Base-by-base conservation (phyloP, 768 basidiomycete genomes). In the Leccinellum luteum region DNA sequence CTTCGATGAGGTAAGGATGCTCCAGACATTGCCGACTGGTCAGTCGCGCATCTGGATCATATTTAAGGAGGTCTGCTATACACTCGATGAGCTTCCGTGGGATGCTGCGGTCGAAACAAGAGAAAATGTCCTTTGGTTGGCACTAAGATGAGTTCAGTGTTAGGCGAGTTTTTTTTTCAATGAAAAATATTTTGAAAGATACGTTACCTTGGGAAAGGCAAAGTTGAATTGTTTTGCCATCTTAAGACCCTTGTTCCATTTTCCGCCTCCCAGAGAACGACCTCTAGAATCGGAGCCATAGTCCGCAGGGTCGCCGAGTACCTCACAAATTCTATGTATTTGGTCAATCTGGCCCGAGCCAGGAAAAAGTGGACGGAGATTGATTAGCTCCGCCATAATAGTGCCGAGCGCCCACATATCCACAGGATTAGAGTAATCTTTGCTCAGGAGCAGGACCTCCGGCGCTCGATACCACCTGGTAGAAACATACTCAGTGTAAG, bases 391-490 rank as follows among this genome's bases (percentile, higher is more conserved):
- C 8, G 95, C 93, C 85, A 99, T 89, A 73, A 99, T 99, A 7
- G 97, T 96, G 15, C 97, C 97, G 54, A 99, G 78, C 3, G 97
- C 97, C 97, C 97, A 99, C 91, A 98, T 94, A 67, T 99, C 97
- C 25, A 99, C 96, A 4, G 97, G 94, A 67, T 90, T 91, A 10
- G 93, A 95, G 69, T 99, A 99, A 71, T 98, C 90, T 56, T 86
- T 83, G 66, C 92, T 93, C 59, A 92, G 81, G 41, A 99, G 81
- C 30, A 99, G 79, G 17, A 99, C 94, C 72, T 99, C 97, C 15
- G 97, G 97, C 0, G 97, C 97, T 57, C 97, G 91, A 74, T 99
- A 99, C 97, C 97, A 99, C 41, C 97, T 82, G n/a, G 97, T 99
- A 21, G 94, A 91, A 38, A 99, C 97, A 69, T 99, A 98, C 76